phyloP scores from a whole-genome alignment of 2,329 filamentous ascomycete species.

The Fusarium cicatricum region DNA sequence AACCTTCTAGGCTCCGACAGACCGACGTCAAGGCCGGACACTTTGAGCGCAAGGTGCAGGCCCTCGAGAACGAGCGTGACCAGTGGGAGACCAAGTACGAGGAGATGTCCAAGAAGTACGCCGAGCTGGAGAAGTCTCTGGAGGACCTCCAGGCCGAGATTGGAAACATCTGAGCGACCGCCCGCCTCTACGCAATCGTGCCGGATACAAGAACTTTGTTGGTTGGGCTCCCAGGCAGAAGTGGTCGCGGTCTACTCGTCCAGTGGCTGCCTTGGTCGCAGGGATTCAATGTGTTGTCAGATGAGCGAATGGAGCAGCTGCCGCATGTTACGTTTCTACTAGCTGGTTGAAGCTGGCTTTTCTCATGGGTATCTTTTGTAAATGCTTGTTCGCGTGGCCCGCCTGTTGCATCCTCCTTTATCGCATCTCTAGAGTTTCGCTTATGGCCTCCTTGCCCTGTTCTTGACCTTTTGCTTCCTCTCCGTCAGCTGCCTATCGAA shows the following conservation, averaged over 20 bases:
- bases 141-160: constrained; percentile 91
- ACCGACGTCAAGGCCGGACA: constrained; percentile 99
- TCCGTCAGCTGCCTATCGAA: constrained; percentile 78
- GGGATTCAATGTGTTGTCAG: constrained; percentile 38
- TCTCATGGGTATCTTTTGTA: constrained; percentile 46
- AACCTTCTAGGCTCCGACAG: constrained; percentile 80
- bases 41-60: constrained; percentile 99
- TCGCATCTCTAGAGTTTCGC: constrained; percentile 9
- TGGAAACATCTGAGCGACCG: constrained; percentile 79
- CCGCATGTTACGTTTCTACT: constrained; percentile 45
- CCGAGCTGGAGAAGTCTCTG: constrained; percentile 84
- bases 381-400: constrained; percentile 26
- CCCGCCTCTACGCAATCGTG: constrained; percentile 26
- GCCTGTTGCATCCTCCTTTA: constrained; percentile 28
- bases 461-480: constrained; percentile 76
- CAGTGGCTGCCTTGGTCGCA: constrained; percentile 35
- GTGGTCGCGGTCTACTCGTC: constrained; percentile 19
- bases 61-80: constrained; percentile 89
- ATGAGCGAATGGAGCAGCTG: constrained; percentile 42
- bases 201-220: constrained; percentile 35
- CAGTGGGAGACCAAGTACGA: constrained; percentile 98
- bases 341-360: constrained; percentile 43
- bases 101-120: constrained; percentile 94
- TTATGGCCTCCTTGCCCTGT: constrained; percentile 43
- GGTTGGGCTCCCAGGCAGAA: constrained; percentile 29